Base-by-base conservation (phyloP, 192 early-diverging fungal genomes). In the Radiomyces spectabilis region DNA sequence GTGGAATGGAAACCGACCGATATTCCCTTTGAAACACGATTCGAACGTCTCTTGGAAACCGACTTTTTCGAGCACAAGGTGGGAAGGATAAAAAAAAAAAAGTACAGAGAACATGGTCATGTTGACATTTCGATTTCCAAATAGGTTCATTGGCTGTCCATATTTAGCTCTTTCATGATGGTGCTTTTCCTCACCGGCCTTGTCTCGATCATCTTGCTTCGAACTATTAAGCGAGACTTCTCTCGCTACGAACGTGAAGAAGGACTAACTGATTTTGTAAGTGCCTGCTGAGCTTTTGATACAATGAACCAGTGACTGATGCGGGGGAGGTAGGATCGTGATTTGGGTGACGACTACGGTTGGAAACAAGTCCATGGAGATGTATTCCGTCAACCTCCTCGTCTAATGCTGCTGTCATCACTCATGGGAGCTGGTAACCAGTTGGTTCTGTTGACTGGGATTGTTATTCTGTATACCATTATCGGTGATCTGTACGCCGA, bases 301-400 rank as follows among this genome's bases (percentile, higher is more conserved):
- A n/a, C n/a, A n/a, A n/a, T n/a, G n/a, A n/a, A n/a, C n/a, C n/a
- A n/a, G n/a, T n/a, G n/a, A n/a, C n/a, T n/a, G n/a, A n/a, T n/a
- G n/a, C n/a, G n/a, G n/a, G n/a, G n/a, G n/a, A n/a, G n/a, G 24
- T 44, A 43, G 42, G 85, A 86, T 48, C 71, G 79, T 24, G 84
- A 89, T 56, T 59, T 89, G 13, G 84, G 81, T 5, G 90, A 92
- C 54, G 89, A 92, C 33, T 91, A 83, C 73, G 90, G 90, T 3
- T 92, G 90, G 90, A 92, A 91, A 61, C 86, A 85, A 65, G 79
- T 92, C 5, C 90, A 92, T 41, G 86, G 85, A 13, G 90, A 92
- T 61, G 88, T 92, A 7, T 92, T 92, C 66, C 73, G 90, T 47
- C 73, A 84, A 5, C 86, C 90, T 12, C 54, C 73, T 16, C 74